phyloP scores from a whole-genome alignment of 1,284 basidiomycete genomes.

The Pyrrhoderma lamaoense region DNA sequence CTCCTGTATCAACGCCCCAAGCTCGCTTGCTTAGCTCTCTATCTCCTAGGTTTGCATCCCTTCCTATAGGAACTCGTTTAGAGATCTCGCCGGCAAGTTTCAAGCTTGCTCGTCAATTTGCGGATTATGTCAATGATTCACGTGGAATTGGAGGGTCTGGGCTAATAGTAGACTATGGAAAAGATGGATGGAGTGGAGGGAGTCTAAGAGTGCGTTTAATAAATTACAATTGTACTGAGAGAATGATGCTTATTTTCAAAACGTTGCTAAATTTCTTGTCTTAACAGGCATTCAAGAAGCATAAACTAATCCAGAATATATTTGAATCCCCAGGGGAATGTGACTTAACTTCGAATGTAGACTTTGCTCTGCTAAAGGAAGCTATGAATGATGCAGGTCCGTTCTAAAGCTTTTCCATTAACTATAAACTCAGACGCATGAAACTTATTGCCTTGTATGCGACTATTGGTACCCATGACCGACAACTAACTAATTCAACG shows the following conservation, averaged over 20 bases:
- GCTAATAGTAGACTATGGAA: slow-evolving; percentile 90
- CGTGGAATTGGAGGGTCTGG: slow-evolving; percentile 58
- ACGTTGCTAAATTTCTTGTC: background rate
- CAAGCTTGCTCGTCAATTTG: slow-evolving; percentile 59
- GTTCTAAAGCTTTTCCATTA: slow-evolving; percentile 21
- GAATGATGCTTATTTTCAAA: background rate
- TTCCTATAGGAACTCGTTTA: slow-evolving; percentile 63
- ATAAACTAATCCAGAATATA: slow-evolving; percentile 73
- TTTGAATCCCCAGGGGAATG: slow-evolving; percentile 83
- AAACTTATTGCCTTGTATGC: too few species aligned
- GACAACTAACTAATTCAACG: too few species aligned
- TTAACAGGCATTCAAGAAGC: slow-evolving; percentile 78
- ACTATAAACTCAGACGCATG: background rate
- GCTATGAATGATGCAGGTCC: slow-evolving; percentile 60
- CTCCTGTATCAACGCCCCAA: slow-evolving; percentile 54
- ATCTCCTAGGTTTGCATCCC: slow-evolving; percentile 58
- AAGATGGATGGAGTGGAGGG: slow-evolving; percentile 58
- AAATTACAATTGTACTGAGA: slow-evolving; percentile 5
- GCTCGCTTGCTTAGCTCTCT: slow-evolving; percentile 63
- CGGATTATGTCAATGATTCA: slow-evolving; percentile 45
- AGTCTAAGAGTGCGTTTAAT: slow-evolving; percentile 63
- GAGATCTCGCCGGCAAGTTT: slow-evolving; percentile 75
- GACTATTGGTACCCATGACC: too few species aligned
- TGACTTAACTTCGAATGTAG: slow-evolving; percentile 94
- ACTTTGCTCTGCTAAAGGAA: slow-evolving; percentile 85